Evolutionary conservation across 2,329 filamentous ascomycete species (phyloP).

Genomic region (Incumbomyces lentus): DNA sequence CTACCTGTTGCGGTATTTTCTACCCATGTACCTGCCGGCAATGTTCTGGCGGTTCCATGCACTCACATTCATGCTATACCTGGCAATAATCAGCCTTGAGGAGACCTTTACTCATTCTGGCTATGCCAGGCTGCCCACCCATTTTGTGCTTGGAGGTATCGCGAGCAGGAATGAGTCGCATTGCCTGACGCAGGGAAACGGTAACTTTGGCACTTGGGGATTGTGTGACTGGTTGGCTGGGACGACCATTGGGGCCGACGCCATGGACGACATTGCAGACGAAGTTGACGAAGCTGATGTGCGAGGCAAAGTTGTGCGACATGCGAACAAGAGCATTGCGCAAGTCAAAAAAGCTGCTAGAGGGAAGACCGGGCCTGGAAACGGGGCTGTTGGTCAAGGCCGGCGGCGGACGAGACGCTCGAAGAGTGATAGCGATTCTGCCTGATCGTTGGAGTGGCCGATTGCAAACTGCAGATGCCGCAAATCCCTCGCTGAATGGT

Average conservation of each 20-base stretch:
- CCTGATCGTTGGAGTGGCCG: neutral
- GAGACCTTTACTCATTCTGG: constrained; percentile 52
- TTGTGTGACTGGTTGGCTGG: constrained; percentile 36
- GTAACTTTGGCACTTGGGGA: constrained; percentile 38
- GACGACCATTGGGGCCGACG: constrained; percentile 32
- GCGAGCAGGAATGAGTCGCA: constrained; percentile 48
- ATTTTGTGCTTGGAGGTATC: constrained; percentile 48
- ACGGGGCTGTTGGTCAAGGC: neutral
- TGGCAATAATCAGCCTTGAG: constrained; percentile 46
- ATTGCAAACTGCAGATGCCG: too few relatives aligned
- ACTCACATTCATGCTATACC: constrained; percentile 47
- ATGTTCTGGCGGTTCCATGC: constrained; percentile 50
- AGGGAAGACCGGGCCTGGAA: constrained; percentile 7
- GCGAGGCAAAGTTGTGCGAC: constrained; percentile 20
- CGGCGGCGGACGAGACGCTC: constrained; percentile 6
- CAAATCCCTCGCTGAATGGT: too few relatives aligned
- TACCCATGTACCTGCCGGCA: constrained; percentile 48
- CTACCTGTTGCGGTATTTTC: constrained; percentile 44
- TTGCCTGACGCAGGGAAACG: constrained; percentile 36
- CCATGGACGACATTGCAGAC: constrained; percentile 41
- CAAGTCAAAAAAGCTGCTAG: constrained; percentile 2
- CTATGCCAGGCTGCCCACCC: constrained; percentile 48
- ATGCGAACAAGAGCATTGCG: constrained; percentile 9
- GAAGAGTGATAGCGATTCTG: constrained; percentile 4
- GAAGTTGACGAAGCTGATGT: constrained; percentile 29